Evolutionary conservation across 2,329 filamentous ascomycete genomes (phyloP), one percentile per base, ranked within the genome.

Genomic region (Epichloe aotearoae): DNA sequence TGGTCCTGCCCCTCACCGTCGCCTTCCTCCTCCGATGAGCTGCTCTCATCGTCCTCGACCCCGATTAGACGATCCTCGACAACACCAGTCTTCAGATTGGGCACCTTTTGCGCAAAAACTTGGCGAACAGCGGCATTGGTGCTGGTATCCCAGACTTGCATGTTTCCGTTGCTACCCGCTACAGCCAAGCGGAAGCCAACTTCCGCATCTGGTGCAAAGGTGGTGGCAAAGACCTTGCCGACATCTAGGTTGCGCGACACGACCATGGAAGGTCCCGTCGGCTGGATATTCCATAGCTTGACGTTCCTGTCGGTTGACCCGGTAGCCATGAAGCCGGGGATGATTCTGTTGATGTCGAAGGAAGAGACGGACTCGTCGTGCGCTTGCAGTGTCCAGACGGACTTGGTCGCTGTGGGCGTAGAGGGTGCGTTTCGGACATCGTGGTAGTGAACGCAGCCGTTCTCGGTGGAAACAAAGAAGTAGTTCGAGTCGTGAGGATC

Each of bases 381-480:
- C 15, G 93, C 93, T 70, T 98, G 93, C 49, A 98, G 75, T 41
- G 87, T 89, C 93, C 93, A 98, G 12, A 94, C 79, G 0, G 93
- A 81, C 68, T 94, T 96, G 56, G 84, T 88, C 40, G 79, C 74
- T 46, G 82, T 76, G 0, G 88, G 87, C 49, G 79, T 80, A 8
- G 84, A 70, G 19, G 88, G 87, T 14, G 86, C 80, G 52, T 82
- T 84, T 46, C 93, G 83, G 40, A 85, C 75, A 64, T 98, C 93
- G 69, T 94, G 88, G 69, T 89, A 93, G 73, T 97, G 91, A 53
- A 98, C 80, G 56, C 91, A 80, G 44, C 93, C 93, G 59, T 80
- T 86, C 66, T 98, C 93, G 4, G 93, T 98, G 12, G 90, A 90
- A 52, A 94, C 87, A 69, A 87, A 98, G 73, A 98, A 98, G 74